Evolutionary conservation across 2,329 filamentous ascomycete genomes (phyloP).

Genomic region (Penicillium expansum): DNA sequence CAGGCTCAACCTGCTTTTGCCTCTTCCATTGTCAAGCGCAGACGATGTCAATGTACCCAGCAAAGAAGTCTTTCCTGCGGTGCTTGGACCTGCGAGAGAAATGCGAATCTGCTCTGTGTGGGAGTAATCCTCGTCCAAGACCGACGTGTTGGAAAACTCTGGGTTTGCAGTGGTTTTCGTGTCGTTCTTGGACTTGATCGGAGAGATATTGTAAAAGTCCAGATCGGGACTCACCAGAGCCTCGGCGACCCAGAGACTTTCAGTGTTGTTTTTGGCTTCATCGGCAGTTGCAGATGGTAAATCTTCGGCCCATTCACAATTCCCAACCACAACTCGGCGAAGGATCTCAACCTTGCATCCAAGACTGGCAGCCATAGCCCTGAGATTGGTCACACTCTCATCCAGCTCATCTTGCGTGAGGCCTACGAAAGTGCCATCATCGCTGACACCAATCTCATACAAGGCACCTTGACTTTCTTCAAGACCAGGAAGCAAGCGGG

Average conservation of each 20-base stretch:
- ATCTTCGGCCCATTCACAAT: slow-evolving; percentile 61
- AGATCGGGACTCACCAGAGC: slow-evolving; percentile 78
- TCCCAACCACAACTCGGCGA: slow-evolving; percentile 78
- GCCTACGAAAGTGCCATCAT: slow-evolving; percentile 88
- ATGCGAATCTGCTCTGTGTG: slow-evolving; percentile 74
- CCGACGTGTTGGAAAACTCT: not conserved
- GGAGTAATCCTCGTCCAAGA: slow-evolving; percentile 39
- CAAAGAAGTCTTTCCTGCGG: slow-evolving; percentile 87
- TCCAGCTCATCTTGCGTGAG: slow-evolving; percentile 87
- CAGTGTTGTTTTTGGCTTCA: slow-evolving; percentile 34
- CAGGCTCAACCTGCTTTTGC: slow-evolving; percentile 82
- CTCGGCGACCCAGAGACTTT: slow-evolving; percentile 81
- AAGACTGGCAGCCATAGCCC: slow-evolving; percentile 87
- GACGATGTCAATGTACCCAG: slow-evolving; percentile 86
- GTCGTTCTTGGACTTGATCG: slow-evolving; percentile 6
- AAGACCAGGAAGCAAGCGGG: slow-evolving; percentile 65
- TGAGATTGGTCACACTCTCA: slow-evolving; percentile 80
- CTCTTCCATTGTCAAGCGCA: slow-evolving; percentile 84
- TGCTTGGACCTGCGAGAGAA: slow-evolving; percentile 83
- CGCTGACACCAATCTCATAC: slow-evolving; percentile 94
- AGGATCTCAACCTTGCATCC: slow-evolving; percentile 81
- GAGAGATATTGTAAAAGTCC: slow-evolving; percentile 39
- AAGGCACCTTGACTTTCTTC: slow-evolving; percentile 91
- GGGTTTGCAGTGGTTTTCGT: not conserved
- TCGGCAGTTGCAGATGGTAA: slow-evolving; percentile 19